A percentile compares a stretch with the other conserved stretches of the same genome.
Conservation (phyloP, 306 rosid genomes). For the Corylus americana region DNA sequence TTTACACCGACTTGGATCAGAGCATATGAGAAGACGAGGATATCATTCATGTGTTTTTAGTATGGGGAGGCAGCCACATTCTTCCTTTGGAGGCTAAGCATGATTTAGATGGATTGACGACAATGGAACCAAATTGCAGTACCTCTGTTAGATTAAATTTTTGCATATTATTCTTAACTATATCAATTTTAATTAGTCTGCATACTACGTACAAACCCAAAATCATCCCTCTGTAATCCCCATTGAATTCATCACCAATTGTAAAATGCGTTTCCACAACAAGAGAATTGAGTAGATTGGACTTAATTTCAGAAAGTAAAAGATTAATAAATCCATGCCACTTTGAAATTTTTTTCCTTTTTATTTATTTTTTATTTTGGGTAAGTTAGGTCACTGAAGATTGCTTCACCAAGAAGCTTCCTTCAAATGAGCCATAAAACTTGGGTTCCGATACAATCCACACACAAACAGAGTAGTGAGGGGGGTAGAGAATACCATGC, state of each 20-base stretch:
- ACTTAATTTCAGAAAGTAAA: not conserved
- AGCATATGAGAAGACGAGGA: not conserved
- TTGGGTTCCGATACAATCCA: not conserved
- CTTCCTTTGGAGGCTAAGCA: not conserved
- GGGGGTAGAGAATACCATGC: slow-evolving; percentile 52
- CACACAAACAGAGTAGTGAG: not conserved
- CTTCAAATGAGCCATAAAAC: not conserved
- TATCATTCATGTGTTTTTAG: not conserved
- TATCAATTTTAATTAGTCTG: not conserved
- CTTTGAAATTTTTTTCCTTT: no score
- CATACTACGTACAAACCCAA: not conserved
- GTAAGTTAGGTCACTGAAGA: no score
- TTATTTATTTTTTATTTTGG: no score
- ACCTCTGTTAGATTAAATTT: not conserved
- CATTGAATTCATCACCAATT: not conserved
- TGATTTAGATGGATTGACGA: not conserved
- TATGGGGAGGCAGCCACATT: not conserved
- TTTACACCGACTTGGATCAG: not conserved
- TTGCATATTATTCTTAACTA: not conserved
- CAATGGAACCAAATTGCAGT: not conserved
- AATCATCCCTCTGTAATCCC: not conserved
- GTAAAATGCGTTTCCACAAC: no score
- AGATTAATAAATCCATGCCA: not conserved
- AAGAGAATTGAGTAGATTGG: not conserved
- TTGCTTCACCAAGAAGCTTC: not conserved